These are phyloP conservation scores for Fusarium sp. DNA, from an alignment of 2,329 filamentous ascomycete genomes.

Conservation along the genomic window DNA sequence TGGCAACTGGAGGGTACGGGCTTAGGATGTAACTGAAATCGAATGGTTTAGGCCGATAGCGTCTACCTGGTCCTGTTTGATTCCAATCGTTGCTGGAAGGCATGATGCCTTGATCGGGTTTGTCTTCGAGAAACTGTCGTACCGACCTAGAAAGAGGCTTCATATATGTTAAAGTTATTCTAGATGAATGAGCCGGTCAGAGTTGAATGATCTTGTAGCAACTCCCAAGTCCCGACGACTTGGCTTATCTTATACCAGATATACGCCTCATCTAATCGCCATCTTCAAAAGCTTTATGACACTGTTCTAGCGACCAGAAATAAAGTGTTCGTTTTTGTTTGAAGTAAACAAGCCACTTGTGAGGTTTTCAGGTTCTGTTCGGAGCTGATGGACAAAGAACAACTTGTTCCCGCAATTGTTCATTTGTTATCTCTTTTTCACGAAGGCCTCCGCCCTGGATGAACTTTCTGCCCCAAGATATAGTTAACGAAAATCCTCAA, in stretches of 20 bases:
- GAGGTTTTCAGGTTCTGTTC: not conserved
- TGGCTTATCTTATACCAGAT: not conserved
- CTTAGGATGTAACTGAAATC: not conserved
- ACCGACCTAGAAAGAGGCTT: not conserved
- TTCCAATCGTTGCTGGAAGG: not conserved
- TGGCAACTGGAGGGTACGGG: not conserved
- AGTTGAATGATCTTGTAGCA: fast-evolving
- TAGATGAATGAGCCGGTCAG: not conserved
- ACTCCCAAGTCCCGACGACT: fast-evolving
- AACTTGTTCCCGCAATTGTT: not conserved
- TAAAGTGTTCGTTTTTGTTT: fast-evolving
- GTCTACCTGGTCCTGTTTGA: not conserved
- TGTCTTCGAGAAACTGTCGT: not conserved
- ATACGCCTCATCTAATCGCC: fast-evolving
- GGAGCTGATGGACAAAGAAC: not conserved
- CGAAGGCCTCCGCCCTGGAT: fast-evolving
- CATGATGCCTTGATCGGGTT: not conserved
- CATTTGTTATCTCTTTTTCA: not conserved
- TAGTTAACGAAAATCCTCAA: too few species aligned
- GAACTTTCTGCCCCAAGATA: fast-evolving
- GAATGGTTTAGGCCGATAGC: not conserved
- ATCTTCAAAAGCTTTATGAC: not conserved
- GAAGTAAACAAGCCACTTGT: fast-evolving
- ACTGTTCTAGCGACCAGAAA: not conserved
- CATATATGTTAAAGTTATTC: too few species aligned